Conservation (phyloP, 1,284 basidiomycete genomes). For the Xerocomus amazonicus region DNA sequence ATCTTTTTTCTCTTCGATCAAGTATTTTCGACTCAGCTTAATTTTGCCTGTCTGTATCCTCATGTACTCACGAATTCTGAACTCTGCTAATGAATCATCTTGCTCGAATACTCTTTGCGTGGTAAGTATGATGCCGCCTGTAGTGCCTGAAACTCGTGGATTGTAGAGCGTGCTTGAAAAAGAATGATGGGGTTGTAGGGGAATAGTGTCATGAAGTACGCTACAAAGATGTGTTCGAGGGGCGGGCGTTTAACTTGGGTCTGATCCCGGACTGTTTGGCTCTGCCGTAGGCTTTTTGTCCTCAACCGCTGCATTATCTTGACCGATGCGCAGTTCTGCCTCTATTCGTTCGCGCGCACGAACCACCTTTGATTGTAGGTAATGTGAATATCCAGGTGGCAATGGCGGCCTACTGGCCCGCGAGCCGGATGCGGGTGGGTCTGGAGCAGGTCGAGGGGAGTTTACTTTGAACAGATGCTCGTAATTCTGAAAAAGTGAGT, state of each 20-base stretch:
- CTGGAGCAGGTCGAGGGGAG: slow-evolving; percentile 60
- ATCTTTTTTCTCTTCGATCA: neutral
- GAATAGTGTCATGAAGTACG: slow-evolving; percentile 16
- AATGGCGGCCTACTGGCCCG: slow-evolving; percentile 36
- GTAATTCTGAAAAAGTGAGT: slow-evolving; percentile 64
- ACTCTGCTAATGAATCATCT: too few species aligned
- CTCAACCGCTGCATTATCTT: slow-evolving; percentile 28
- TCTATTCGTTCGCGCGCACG: slow-evolving; percentile 93
- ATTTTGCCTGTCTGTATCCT: neutral
- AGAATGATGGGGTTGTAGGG: slow-evolving; percentile 6
- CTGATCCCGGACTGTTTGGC: slow-evolving; percentile 18
- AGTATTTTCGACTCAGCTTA: neutral
- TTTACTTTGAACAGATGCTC: slow-evolving; percentile 92
- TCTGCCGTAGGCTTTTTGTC: slow-evolving; percentile 21
- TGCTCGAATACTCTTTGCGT: neutral
- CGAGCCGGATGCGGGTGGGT: slow-evolving; percentile 32
- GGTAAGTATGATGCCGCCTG: neutral
- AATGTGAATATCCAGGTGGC: slow-evolving; percentile 73
- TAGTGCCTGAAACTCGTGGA: slow-evolving; percentile 15
- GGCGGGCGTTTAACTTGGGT: slow-evolving; percentile 18
- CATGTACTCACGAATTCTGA: neutral
- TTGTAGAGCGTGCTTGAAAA: slow-evolving; percentile 10
- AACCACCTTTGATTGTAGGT: slow-evolving; percentile 95
- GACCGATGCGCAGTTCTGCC: slow-evolving; percentile 62
- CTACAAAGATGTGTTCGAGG: neutral